Evolutionary conservation across 148 eudicot species (phyloP).

Genomic region (Euryodendron excelsum): DNA sequence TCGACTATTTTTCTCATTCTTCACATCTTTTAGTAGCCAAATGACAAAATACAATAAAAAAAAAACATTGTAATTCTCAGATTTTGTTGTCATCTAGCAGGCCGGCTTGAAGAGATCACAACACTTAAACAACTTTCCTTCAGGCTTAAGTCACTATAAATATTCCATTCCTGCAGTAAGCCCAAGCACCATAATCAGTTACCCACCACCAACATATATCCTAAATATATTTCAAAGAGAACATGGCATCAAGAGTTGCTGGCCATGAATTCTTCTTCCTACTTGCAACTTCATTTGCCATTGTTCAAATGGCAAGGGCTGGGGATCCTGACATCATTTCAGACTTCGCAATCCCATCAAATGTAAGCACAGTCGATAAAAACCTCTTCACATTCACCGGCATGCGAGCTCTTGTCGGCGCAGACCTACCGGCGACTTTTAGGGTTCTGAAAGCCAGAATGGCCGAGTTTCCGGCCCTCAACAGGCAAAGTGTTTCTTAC

Average conservation of each 20-base stretch:
- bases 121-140: too few relatives aligned
- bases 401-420: background rate
- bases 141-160: too few relatives aligned
- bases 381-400: background rate
- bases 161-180: too few relatives aligned
- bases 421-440: background rate
- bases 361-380: background rate
- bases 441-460: background rate
- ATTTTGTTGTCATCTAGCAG: too few relatives aligned
- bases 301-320: background rate
- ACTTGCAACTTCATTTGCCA: background rate
- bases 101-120: too few relatives aligned
- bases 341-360: background rate
- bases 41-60: too few relatives aligned
- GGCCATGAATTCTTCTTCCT: background rate
- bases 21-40: too few relatives aligned
- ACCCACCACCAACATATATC: too few relatives aligned
- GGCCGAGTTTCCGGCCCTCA: background rate
- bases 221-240: too few relatives aligned
- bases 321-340: background rate
- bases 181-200: too few relatives aligned
- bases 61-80: too few relatives aligned
- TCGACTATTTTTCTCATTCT: too few relatives aligned
- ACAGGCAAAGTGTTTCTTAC: constrained; percentile 9
- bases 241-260: background rate